Conservation (phyloP, 306 rosid genomes). For the barrel medic (Medicago truncatula) region DNA sequence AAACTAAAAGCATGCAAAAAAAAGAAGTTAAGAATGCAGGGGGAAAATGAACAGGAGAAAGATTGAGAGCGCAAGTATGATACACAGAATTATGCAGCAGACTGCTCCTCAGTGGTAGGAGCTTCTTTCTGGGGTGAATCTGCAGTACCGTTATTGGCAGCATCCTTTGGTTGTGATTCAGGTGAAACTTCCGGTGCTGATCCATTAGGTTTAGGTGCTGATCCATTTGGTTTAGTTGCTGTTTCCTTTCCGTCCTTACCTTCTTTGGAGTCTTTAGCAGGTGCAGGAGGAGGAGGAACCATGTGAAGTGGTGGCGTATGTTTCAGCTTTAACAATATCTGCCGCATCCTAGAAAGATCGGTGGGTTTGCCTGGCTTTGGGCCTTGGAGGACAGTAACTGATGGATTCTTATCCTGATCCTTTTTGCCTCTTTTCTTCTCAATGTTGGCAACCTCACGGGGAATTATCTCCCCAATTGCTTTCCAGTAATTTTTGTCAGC, state of each 20-base stretch:
- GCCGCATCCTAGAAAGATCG: constrained; percentile 91
- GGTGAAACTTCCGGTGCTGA: constrained; percentile 58
- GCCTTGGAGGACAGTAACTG: constrained; percentile 82
- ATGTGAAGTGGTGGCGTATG: constrained; percentile 95
- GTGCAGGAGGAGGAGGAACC: constrained; percentile 87
- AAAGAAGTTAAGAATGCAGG: constrained; percentile 26
- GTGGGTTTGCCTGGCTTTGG: constrained; percentile 99
- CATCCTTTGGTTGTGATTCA: constrained; percentile 58
- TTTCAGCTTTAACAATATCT: constrained; percentile 82
- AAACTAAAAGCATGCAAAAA: constrained; percentile 42
- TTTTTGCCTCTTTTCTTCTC: constrained; percentile 94
- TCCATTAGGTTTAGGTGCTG: constrained; percentile 61
- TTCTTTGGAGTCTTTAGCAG: constrained; percentile 66
- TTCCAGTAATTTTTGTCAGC: constrained; percentile 98
- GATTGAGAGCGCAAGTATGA: constrained; percentile 25
- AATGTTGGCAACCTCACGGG: constrained; percentile 86
- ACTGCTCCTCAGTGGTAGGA: constrained; percentile 54
- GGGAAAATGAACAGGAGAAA: constrained; percentile 33
- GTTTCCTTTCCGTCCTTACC: constrained; percentile 68
- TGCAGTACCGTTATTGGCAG: constrained; percentile 55
- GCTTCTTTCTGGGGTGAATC: constrained; percentile 57
- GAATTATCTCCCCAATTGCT: constrained; percentile 89
- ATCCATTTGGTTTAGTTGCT: constrained; percentile 57
- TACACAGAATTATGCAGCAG: constrained; percentile 50
- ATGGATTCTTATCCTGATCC: constrained; percentile 90